Conservation (phyloP, 2,329 filamentous ascomycete species). For the Tricladium varicosporioides region DNA sequence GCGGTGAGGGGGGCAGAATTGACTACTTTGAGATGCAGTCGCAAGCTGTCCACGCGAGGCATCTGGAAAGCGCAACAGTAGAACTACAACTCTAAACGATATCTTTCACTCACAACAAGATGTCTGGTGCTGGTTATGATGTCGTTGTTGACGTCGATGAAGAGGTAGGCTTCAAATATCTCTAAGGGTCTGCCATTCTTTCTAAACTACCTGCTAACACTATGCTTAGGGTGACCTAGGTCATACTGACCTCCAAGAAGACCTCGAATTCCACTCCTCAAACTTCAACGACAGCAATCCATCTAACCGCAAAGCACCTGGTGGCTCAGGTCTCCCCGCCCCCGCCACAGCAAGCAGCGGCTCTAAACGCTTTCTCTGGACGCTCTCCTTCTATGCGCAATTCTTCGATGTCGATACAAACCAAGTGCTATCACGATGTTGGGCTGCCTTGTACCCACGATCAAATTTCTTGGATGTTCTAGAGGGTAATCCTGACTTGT, state of each 20-base stretch:
- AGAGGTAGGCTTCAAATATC: constrained; percentile 59
- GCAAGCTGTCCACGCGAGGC: constrained; percentile 19
- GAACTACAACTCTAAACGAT: constrained; percentile 1
- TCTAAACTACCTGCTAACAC: constrained; percentile 7
- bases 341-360: constrained; percentile 52
- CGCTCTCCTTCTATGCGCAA: constrained; percentile 88
- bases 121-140: constrained; percentile 74
- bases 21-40: constrained; percentile 8
- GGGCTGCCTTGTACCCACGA: constrained; percentile 83
- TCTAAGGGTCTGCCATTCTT: background rate
- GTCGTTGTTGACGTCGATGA: constrained; percentile 97
- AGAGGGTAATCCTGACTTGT: constrained; percentile 94
- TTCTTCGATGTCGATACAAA: constrained; percentile 98
- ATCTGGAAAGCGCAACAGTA: background rate
- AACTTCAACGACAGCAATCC: constrained; percentile 64
- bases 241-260: constrained; percentile 96
- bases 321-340: constrained; percentile 49
- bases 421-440: constrained; percentile 83
- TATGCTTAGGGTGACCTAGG: constrained; percentile 81
- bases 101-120: constrained; percentile 14
- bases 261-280: constrained; percentile 97
- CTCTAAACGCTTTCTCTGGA: constrained; percentile 89
- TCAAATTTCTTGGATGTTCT: constrained; percentile 96
- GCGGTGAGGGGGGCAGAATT: no score
- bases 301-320: constrained; percentile 39